phyloP scores from a whole-genome alignment of 202 grass and related monocot genomes.

The Bolboschoenoplectus hybrid region DNA sequence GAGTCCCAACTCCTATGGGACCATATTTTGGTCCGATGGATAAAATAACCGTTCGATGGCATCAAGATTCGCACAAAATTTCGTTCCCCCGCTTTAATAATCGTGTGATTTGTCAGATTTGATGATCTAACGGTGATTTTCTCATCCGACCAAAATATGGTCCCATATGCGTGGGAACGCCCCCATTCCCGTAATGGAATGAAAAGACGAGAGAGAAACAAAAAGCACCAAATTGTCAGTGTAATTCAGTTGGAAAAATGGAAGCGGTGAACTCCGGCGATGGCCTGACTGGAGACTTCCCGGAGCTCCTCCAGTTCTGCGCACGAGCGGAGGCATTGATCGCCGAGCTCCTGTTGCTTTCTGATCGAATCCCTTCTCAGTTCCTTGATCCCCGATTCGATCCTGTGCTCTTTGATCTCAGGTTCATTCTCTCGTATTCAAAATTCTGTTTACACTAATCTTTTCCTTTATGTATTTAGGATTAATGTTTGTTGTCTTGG shows the following conservation, averaged over 20 bases:
- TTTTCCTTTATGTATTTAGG: background rate
- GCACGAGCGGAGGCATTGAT: slow-evolving; percentile 68
- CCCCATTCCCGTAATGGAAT: no score
- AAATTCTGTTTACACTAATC: background rate
- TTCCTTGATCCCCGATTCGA: slow-evolving; percentile 60
- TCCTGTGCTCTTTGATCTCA: slow-evolving; percentile 69
- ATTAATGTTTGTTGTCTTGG: background rate
- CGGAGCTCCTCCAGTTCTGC: slow-evolving; percentile 68
- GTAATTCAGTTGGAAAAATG: background rate
- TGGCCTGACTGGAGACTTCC: slow-evolving; percentile 40
- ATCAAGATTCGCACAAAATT: no score
- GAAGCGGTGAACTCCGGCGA: slow-evolving; percentile 20
- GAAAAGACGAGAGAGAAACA: no score
- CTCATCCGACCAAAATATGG: no score
- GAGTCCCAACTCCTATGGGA: no score
- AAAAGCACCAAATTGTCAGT: no score
- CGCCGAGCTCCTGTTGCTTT: slow-evolving; percentile 59
- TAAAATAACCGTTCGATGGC: no score
- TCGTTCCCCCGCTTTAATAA: no score
- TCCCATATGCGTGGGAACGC: no score
- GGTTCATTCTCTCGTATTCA: slow-evolving; percentile 35
- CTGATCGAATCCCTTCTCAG: slow-evolving; percentile 50
- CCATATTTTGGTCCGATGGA: no score
- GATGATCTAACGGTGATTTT: no score
- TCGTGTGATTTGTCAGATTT: no score